These are phyloP conservation scores for Amaranthus palmeri DNA, from an alignment of 148 eudicot species.

Conservation along the genomic window DNA sequence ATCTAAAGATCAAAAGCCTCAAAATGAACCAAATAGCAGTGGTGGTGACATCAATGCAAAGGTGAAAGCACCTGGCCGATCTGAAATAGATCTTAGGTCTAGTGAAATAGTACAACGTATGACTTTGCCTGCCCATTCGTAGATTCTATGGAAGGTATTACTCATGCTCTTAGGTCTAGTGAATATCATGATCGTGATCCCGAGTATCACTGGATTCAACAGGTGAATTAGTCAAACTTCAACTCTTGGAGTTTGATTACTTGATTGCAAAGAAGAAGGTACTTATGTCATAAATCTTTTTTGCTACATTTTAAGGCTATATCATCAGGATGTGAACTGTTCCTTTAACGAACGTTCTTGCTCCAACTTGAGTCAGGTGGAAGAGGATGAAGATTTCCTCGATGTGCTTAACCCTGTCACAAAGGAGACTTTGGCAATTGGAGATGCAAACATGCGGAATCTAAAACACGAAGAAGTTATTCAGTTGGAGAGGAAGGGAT, in stretches of 20 bases:
- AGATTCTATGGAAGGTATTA: no score
- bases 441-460: conserved; percentile 91
- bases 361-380: conserved; percentile 42
- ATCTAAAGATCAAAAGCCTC: conserved; percentile 50
- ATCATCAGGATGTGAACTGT: not conserved
- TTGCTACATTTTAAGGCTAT: no score
- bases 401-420: conserved; percentile 81
- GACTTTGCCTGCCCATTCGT: no score
- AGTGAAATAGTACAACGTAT: no score
- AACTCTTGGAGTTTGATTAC: no score
- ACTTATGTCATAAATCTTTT: no score
- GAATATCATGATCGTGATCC: no score
- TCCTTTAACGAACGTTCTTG: conserved; percentile 4
- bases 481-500: conserved; percentile 94
- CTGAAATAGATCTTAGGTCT: no score
- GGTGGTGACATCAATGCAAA: conserved; percentile 39
- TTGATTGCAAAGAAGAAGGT: no score
- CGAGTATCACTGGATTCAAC: no score
- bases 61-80: conserved; percentile 33
- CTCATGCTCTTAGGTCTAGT: no score
- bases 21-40: conserved; percentile 29
- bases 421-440: conserved; percentile 68
- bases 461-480: conserved; percentile 71
- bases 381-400: conserved; percentile 82
- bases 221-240: no score